phyloP scores from a whole-genome alignment of 805 yeast species.

The Wickerhamomyces pijperi region DNA sequence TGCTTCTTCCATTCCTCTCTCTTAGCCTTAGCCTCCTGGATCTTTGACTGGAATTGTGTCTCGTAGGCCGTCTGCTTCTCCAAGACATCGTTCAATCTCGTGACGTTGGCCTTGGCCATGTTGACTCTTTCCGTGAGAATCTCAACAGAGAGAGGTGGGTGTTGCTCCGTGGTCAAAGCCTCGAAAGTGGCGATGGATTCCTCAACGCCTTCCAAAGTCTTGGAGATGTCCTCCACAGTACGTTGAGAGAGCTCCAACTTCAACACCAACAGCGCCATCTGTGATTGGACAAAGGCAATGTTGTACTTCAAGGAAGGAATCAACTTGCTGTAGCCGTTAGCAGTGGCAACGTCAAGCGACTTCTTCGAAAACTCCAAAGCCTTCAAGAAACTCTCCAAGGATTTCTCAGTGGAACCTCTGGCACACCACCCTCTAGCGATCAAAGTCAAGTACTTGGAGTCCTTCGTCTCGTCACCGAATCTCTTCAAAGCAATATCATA shows the following conservation, averaged over 20 bases:
- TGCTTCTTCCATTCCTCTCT: conserved; percentile 33
- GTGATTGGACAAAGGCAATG: conserved; percentile 74
- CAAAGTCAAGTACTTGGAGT: conserved; percentile 54
- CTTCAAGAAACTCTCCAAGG: conserved; percentile 43
- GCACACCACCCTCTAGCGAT: conserved; percentile 85
- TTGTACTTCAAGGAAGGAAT: conserved; percentile 55
- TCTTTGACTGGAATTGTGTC: conserved; percentile 39
- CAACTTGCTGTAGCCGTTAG: conserved; percentile 22
- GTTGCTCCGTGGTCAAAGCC: conserved; percentile 43
- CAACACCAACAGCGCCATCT: conserved; percentile 72
- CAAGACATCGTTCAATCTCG: conserved; percentile 58
- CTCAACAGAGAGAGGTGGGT: conserved; percentile 68
- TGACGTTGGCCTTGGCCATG: conserved; percentile 65
- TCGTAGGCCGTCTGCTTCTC: conserved; percentile 68
- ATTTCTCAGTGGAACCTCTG: conserved; percentile 62
- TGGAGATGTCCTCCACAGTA: conserved; percentile 47
- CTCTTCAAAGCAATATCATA: conserved; percentile 72
- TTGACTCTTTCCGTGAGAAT: conserved; percentile 82
- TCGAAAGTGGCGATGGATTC: conserved; percentile 51
- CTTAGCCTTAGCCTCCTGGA: conserved; percentile 62
- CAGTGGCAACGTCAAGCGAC: conserved; percentile 33
- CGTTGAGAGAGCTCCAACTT: conserved; percentile 52
- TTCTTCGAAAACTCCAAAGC: conserved; percentile 53
- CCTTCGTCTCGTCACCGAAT: conserved; percentile 47
- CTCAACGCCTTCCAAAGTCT: conserved; percentile 43